Evolutionary conservation across 805 yeast species (phyloP), one percentile per base, ranked within the genome.

Genomic region (Scheffersomyces ergatensis): DNA sequence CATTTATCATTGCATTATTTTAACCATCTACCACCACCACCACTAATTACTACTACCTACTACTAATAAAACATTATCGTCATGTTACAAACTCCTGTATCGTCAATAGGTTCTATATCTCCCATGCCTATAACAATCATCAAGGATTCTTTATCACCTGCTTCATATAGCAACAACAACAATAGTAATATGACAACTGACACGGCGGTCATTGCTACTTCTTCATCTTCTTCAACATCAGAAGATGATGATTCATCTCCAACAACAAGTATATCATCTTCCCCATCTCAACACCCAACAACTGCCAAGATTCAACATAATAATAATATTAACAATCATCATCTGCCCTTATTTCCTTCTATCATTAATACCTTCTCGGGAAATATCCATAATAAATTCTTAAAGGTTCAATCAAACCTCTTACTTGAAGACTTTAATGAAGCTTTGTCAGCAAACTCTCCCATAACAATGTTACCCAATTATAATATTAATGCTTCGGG

Each of bases 391-490:
- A 35, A 37, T 33, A 34, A 34, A 11, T 23, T 31, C 11, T 33
- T 45, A 9, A 15, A 33, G 9, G 3, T 15, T 2, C 62, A 59
- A 35, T 48, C 65, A 12, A 45, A 53, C 17, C 39, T 33, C 2
- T 44, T 64, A 25, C 36, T 54, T 9, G 43, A 39, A 11, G 60
- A 57, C 40, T 62, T 65, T 33, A 56, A 60, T 38, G 60, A 62
- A 39, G 58, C 70, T 3, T 49, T 69, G 15, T 7, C 12, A 5
- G 45, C 48, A 4, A 54, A 56, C 38, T 56, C 67, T 16, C 45
- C 47, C 15, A 53, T 68, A 38, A 48, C 67, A 33, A 70, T 70
- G 75, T 57, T 69, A 25, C 72, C 75, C 24, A 67, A 64, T 48
- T 61, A 52, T 47, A 59, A 63, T 42, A 65, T 68, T 30, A 44